Conservation (phyloP, 164 flowering plant species). For the Vitis rupestris region DNA sequence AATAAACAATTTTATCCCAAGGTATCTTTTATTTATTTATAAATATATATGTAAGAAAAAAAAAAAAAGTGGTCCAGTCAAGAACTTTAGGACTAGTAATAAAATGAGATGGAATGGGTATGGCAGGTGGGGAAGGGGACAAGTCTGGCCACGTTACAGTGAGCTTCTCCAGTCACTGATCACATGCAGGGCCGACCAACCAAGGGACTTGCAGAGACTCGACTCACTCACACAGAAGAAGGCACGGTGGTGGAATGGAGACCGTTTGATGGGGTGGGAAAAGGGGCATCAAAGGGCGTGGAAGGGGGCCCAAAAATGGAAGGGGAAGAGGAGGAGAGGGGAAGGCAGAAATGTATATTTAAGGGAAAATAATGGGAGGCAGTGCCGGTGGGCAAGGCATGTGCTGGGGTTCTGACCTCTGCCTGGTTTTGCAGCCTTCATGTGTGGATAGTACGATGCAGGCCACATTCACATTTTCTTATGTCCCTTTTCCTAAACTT, state of each 20-base stretch:
- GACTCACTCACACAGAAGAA: neutral
- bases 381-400: conserved; percentile 14
- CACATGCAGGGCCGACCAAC: conserved; percentile 7
- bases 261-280: too few relatives aligned
- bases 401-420: conserved; percentile 35
- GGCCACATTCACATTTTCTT: conserved; percentile 23
- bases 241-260: too few relatives aligned
- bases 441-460: conserved; percentile 37
- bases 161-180: neutral
- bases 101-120: neutral
- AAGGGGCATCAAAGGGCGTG: too few relatives aligned
- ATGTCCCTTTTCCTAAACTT: neutral
- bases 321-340: too few relatives aligned
- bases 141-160: neutral
- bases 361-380: conserved; percentile 2
- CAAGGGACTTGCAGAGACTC: neutral
- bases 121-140: conserved; percentile 7
- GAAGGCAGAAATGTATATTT: too few relatives aligned
- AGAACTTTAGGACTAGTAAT: neutral
- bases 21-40: too few relatives aligned
- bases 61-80: neutral
- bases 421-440: conserved; percentile 40
- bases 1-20: too few relatives aligned
- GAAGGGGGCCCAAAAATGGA: too few relatives aligned
- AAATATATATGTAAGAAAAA: neutral